Evolutionary conservation across 2,329 filamentous ascomycete species (phyloP), one percentile per base, ranked within the genome.

Genomic region (Grosmannia huntii): DNA sequence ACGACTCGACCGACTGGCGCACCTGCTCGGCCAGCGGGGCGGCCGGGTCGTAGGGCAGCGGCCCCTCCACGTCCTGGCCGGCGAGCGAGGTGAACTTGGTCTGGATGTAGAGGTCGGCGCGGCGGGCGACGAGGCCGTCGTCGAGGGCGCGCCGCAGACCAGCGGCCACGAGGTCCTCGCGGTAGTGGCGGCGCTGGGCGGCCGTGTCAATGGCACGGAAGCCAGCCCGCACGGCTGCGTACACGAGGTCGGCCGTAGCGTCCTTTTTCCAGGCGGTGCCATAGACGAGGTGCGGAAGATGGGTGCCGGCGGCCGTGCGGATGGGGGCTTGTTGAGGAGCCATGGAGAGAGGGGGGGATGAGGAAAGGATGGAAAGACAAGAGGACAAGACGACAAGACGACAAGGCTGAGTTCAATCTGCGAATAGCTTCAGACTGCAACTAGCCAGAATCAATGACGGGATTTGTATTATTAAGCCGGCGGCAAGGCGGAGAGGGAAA

Each of bases 211-310:
- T 73, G 53, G 76, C 86, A 36, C 83, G 78, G 65, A 92, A 94
- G 5, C 89, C 88, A 51, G 80, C 73, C 51, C 75, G 75, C 38
- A 94, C 67, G 2, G 89, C 89, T 62, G 78, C 70, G 64, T 85
- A 81, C 25, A 94, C 88, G 3, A 92, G 75, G 57, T 80, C 74
- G 23, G 79, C 76, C 0, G 87, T 90, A 21, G 72, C 72, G 1
- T 85, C 82, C 65, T 86, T 85, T 70, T 94, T 94, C 88, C 89
- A 92, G n/a, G 89, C 89, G 2, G 89, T 92, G 56, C 89, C 89
- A 68, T 94, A 94, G 62, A 94, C 65, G 33, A 84, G 72, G 61
- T 73, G 76, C 5, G 79, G 80, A 64, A 81, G 76, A 19, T 65
- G 67, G 49, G 69, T 69, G 28, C 67, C 62, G 38, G 64, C 59